phyloP scores from a whole-genome alignment of 495 filamentous ascomycete species.

The Penicillium angulare region DNA sequence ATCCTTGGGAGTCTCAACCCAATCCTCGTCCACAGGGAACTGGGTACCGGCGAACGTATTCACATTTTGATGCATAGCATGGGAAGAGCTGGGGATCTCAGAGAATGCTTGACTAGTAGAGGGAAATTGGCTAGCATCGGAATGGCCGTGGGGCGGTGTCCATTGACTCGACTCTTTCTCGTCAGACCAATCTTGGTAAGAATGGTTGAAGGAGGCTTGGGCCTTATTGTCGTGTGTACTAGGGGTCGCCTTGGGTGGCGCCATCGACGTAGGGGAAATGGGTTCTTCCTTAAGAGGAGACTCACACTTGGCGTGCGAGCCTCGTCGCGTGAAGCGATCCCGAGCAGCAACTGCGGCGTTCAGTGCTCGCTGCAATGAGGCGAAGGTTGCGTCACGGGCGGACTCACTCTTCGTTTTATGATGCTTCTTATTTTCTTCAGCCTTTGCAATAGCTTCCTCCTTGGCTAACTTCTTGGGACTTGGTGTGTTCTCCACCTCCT shows the following conservation, averaged over 20 bases:
- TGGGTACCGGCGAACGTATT: conserved; percentile 18
- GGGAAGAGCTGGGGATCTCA: conserved; percentile 17
- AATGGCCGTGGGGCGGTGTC: conserved; percentile 28
- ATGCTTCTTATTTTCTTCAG: conserved; percentile 29
- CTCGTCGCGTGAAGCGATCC: conserved; percentile 30
- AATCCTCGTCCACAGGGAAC: conserved; percentile 27
- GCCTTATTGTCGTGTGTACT: conserved; percentile 11
- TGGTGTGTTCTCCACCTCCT: conserved; percentile 29
- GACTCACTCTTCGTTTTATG: conserved; percentile 44
- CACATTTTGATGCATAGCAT: conserved; percentile 15
- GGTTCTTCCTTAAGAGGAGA: conserved; percentile 18
- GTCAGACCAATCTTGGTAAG: conserved; percentile 36
- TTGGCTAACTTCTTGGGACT: conserved; percentile 31
- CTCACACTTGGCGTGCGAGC: conserved; percentile 19
- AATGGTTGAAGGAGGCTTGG: conserved; percentile 16
- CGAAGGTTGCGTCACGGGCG: conserved; percentile 44
- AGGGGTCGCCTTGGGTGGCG: conserved; percentile 18
- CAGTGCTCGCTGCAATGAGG: conserved; percentile 44
- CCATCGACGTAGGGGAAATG: conserved; percentile 35
- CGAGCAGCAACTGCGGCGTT: conserved; percentile 45
- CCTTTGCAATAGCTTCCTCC: conserved; percentile 23
- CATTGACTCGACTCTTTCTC: conserved; percentile 34
- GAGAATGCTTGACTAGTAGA: conserved; percentile 24
- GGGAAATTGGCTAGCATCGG: conserved; percentile 22
- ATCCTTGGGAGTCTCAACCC: conserved; percentile 26